Conservation (phyloP, 2,329 filamentous ascomycete genomes). For the Dryadomyces quercivorus region DNA sequence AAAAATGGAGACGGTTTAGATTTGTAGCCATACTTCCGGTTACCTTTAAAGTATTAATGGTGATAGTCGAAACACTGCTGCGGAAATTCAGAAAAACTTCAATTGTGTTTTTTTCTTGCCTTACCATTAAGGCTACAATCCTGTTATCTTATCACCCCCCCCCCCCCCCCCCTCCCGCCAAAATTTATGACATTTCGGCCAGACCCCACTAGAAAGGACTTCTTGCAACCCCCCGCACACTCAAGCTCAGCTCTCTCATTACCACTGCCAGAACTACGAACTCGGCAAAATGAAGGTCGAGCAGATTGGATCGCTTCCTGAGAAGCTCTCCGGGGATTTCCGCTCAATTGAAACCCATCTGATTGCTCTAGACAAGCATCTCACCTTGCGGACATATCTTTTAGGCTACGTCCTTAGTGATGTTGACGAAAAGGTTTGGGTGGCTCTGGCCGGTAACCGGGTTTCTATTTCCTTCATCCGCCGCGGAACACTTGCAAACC, state of each 20-base stretch:
- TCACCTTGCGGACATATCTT: conserved; percentile 77
- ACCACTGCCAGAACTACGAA: background rate
- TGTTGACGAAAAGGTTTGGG: conserved; percentile 72
- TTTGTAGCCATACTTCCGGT: conserved; percentile 33
- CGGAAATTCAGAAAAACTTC: conserved; percentile 5
- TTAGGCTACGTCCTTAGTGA: conserved; percentile 68
- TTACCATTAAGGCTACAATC: conserved; percentile 3
- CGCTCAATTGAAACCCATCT: conserved; percentile 68
- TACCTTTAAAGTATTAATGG: conserved; percentile 5
- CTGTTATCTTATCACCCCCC: conserved; percentile 11
- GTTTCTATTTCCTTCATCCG: conserved; percentile 73
- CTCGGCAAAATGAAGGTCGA: conserved; percentile 37
- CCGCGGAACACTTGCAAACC: conserved; percentile 62
- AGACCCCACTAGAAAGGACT: background rate
- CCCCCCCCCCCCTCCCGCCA: background rate
- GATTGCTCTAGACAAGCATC: conserved; percentile 70
- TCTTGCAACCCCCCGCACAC: background rate
- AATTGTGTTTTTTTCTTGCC: conserved; percentile 6
- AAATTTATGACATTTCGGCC: background rate
- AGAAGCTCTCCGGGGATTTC: conserved; percentile 54
- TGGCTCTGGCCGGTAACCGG: conserved; percentile 69
- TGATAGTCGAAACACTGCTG: background rate
- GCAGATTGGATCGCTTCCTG: conserved; percentile 39
- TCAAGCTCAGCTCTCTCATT: background rate
- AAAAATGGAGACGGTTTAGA: conserved; percentile 40